A percentile compares a stretch with the other conserved stretches of the same genome.
Conservation (phyloP, 768 basidiomycete genomes). For the Lactarius hatsudake region DNA sequence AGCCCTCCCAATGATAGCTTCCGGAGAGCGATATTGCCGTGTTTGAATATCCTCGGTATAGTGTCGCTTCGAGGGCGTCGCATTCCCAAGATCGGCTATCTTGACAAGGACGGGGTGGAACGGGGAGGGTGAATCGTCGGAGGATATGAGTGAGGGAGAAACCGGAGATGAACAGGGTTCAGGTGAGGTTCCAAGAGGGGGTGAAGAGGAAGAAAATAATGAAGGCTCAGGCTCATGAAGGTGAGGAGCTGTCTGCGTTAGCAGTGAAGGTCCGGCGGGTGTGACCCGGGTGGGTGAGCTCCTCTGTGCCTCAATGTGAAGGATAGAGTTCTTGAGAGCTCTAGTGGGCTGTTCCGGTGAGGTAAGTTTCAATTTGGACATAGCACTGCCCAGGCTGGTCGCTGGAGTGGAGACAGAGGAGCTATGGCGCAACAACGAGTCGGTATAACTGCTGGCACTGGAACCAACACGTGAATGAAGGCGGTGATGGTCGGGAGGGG, state of each 20-base stretch:
- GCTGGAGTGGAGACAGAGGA: conserved; percentile 31
- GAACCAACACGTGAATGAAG: conserved; percentile 28
- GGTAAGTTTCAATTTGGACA: conserved; percentile 29
- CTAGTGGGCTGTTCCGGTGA: conserved; percentile 11
- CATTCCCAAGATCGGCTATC: conserved; percentile 93
- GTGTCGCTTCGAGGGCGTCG: conserved; percentile 85
- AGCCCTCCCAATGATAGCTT: conserved; percentile 83
- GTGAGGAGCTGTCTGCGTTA: conserved; percentile 34
- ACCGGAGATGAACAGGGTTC: not conserved
- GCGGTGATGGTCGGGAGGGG: conserved; percentile 36
- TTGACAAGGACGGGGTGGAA: conserved; percentile 68
- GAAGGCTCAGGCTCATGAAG: not conserved
- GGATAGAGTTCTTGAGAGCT: not conserved
- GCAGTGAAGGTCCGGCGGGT: conserved; percentile 35
- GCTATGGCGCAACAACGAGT: conserved; percentile 22
- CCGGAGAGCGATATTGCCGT: conserved; percentile 93
- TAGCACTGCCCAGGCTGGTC: conserved; percentile 34
- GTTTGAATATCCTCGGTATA: conserved; percentile 96
- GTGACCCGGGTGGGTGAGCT: conserved; percentile 20
- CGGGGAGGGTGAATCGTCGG: conserved; percentile 16
- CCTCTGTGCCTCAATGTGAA: conserved; percentile 10
- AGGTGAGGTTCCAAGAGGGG: not conserved
- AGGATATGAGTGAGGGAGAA: conserved; percentile 9
- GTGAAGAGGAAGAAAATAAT: not conserved
- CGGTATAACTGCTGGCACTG: conserved; percentile 29